Evolutionary conservation across 495 filamentous ascomycete genomes (phyloP).

Genomic region (Penicillium daleae): DNA sequence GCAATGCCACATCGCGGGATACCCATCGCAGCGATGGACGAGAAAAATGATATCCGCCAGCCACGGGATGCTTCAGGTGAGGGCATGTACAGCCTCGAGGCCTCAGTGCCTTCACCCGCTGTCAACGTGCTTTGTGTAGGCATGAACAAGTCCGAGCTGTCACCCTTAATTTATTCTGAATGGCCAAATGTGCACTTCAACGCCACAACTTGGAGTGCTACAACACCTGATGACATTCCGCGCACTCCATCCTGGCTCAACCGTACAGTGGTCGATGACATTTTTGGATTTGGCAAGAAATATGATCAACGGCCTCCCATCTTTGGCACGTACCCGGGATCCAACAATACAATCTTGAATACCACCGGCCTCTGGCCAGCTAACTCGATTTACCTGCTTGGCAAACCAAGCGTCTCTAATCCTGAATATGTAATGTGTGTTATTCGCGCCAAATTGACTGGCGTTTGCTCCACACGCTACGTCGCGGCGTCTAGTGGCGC

Average conservation of each 20-base stretch:
- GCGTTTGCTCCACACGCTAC: conserved; percentile 66
- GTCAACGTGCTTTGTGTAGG: conserved; percentile 73
- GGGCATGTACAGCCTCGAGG: conserved; percentile 65
- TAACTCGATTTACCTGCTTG: conserved; percentile 66
- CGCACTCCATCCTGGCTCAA: conserved; percentile 49
- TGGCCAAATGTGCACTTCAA: conserved; percentile 57
- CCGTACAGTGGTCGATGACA: conserved; percentile 64
- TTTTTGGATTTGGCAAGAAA: conserved; percentile 65
- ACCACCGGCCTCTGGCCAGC: conserved; percentile 40
- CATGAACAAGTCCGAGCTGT: conserved; percentile 58
- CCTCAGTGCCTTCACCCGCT: conserved; percentile 65
- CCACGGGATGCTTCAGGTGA: conserved; percentile 65
- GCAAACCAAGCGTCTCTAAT: conserved; percentile 40
- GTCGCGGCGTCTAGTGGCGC: conserved; percentile 59
- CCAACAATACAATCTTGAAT: conserved; percentile 70
- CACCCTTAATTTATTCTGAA: conserved; percentile 60
- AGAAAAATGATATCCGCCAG: conserved; percentile 65
- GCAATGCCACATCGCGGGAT: conserved; percentile 74
- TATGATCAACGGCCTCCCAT: conserved; percentile 59
- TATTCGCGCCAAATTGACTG: conserved; percentile 58
- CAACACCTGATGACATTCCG: conserved; percentile 27
- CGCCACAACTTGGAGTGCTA: conserved; percentile 31
- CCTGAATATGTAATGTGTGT: conserved; percentile 64
- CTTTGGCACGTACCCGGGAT: conserved; percentile 63
- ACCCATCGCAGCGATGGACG: conserved; percentile 60